Evolutionary conservation across 176 grass and related monocot species (phyloP), one percentile per base, ranked within the genome.

Genomic region (Lolium perenne): DNA sequence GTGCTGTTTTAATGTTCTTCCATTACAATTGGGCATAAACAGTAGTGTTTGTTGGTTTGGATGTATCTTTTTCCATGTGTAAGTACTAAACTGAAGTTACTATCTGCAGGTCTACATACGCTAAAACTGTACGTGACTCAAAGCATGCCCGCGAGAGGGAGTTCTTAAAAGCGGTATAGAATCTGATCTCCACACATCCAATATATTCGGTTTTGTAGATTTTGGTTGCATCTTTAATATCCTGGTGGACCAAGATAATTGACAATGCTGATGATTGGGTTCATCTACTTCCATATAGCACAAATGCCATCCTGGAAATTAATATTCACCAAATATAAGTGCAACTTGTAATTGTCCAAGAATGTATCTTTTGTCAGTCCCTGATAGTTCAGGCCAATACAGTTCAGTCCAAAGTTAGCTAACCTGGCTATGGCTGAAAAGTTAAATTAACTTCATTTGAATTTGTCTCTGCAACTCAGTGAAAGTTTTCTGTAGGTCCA

Each of bases 71-170:
- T 26, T 13, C 1, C 25, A 4, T 23, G 23, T 55, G 69, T 23
- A 86, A 87, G 12, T 6, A n/a, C n/a, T 58, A 53, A 77, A 56
- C 2, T 54, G 8, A 71, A 68, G 35, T 47, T 66, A 89, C 54
- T 78, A 62, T 73, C 22, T 97, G 71, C 35, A 98, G 96, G 76
- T 98, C 96, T 58, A 98, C 96, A 43, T 98, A 98, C 82, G 96
- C 93, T 88, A 95, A 94, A 91, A 95, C 96, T 82, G 87, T 95
- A 84, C 89, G 93, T 22, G 91, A 98, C 87, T 98, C 93, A 35
- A 94, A 91, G 90, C 93, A 95, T 89, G 90, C 88, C 18, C 85
- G 96, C 61, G 92, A 94, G 76, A 94, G 93, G 66, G 96, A 98
- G 84, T 98, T 98, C 53, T 89, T 98, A 75, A 95, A 88, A 89